These are phyloP conservation scores for Akanthomyces lecanii DNA, from an alignment of 2,329 filamentous ascomycete species.

Conservation along the genomic window DNA sequence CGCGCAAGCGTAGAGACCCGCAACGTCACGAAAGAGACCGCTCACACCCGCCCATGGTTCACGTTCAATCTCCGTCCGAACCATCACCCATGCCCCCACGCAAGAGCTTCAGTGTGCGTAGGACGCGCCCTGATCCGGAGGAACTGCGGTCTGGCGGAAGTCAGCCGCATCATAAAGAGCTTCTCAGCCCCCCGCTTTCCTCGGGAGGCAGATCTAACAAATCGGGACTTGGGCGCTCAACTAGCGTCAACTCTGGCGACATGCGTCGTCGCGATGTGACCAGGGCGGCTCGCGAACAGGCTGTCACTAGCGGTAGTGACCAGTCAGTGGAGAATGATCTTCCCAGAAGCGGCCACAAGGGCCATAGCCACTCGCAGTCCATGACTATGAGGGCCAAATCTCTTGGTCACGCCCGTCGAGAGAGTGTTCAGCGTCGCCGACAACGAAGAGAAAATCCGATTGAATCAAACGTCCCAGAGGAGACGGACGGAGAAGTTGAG, in stretches of 20 bases:
- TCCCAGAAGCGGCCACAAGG: constrained; percentile 47
- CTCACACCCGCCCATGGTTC: constrained; percentile 68
- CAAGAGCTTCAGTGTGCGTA: constrained; percentile 84
- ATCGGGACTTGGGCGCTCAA: constrained; percentile 75
- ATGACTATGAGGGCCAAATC: constrained; percentile 76
- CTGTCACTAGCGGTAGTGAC: constrained; percentile 74
- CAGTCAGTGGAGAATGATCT: constrained; percentile 59
- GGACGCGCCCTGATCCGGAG: constrained; percentile 51
- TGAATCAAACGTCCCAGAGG: constrained; percentile 80
- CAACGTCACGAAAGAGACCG: constrained; percentile 59
- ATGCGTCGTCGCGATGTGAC: constrained; percentile 59
- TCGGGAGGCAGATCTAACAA: constrained; percentile 58
- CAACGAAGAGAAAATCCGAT: constrained; percentile 66
- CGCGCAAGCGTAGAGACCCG: constrained; percentile 68
- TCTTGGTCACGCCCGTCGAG: constrained; percentile 79
- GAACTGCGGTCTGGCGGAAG: constrained; percentile 54
- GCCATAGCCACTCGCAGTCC: constrained; percentile 49
- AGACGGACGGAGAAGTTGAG: constrained; percentile 77
- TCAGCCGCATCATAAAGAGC: constrained; percentile 71
- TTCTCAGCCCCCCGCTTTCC: constrained; percentile 69
- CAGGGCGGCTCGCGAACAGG: constrained; percentile 57
- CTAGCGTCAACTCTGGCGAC: constrained; percentile 87
- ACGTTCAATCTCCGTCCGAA: constrained; percentile 74
- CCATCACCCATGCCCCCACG: constrained; percentile 56
- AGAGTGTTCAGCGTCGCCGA: constrained; percentile 86